These are phyloP conservation scores for Erodium trifolium DNA, from an alignment of 441 rosid species.

Conservation along the genomic window DNA sequence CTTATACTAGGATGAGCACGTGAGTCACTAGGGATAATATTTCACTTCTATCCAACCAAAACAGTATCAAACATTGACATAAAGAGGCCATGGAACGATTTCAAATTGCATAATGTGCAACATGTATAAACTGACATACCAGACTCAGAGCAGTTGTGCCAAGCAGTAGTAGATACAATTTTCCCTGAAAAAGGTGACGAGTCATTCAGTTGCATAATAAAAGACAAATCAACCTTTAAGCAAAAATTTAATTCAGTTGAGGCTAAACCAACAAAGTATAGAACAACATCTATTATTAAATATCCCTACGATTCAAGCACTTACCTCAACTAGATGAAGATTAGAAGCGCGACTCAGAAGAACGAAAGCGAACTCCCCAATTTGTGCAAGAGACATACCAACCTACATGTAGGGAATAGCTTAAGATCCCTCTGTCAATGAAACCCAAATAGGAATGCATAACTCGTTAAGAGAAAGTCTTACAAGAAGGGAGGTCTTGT, in stretches of 20 bases:
- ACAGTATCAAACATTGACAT: not conserved
- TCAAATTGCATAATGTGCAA: not conserved
- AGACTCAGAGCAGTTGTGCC: constrained; percentile 94
- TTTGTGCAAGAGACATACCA: constrained; percentile 95
- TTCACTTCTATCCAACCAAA: not conserved
- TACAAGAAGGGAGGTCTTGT: constrained; percentile 91
- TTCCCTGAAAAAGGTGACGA: constrained; percentile 47
- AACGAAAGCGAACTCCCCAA: constrained; percentile 96
- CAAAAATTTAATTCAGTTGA: no score
- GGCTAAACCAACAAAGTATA: no score
- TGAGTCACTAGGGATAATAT: not conserved
- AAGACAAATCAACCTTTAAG: not conserved
- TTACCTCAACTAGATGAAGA: constrained; percentile 86
- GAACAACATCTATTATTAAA: no score
- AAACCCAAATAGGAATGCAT: not conserved
- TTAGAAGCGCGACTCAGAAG: constrained; percentile 95
- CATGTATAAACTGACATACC: constrained; percentile 36
- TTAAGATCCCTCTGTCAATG: constrained; percentile 20
- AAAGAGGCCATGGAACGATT: not conserved
- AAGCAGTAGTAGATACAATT: constrained; percentile 77
- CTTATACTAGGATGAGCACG: not conserved
- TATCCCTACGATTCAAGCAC: not conserved
- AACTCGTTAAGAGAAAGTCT: constrained; percentile 23
- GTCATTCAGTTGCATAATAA: not conserved
- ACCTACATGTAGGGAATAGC: constrained; percentile 43